These are phyloP conservation scores for Glomus cerebriforme DNA, from an alignment of 192 early-diverging fungal species.

Conservation along the genomic window DNA sequence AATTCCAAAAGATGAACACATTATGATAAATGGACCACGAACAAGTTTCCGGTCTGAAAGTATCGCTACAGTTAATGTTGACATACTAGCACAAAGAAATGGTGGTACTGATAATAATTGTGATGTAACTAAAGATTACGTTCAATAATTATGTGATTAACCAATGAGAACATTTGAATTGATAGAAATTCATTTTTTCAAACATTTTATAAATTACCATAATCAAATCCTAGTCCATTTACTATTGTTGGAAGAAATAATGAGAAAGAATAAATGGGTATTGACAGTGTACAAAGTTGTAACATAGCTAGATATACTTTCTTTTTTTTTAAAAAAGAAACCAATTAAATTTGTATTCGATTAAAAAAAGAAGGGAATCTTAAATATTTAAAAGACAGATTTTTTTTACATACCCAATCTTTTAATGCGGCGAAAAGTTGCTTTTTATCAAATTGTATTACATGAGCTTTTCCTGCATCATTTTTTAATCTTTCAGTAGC, in stretches of 20 bases:
- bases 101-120: conserved; percentile 34
- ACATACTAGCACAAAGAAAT: conserved; percentile 32
- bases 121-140: conserved; percentile 27
- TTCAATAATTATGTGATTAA: not conserved
- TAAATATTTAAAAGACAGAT: too few relatives aligned
- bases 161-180: not conserved
- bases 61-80: conserved; percentile 2
- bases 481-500: conserved; percentile 42
- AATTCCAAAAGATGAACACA: not conserved
- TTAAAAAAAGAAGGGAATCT: conserved; percentile 8
- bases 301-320: conserved; percentile 53
- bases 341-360: not conserved
- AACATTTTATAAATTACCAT: conserved; percentile 15
- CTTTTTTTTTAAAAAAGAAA: too few relatives aligned
- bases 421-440: conserved; percentile 50
- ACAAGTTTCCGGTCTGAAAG: not conserved
- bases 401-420: conserved; percentile 45
- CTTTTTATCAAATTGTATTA: conserved; percentile 52
- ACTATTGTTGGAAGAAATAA: conserved; percentile 77
- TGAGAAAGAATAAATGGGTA: conserved; percentile 62
- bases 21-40: conserved; percentile 5
- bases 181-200: too few relatives aligned
- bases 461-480: conserved; percentile 52
- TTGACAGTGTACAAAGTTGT: conserved; percentile 65
- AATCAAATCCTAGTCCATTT: conserved; percentile 62